Evolutionary conservation across 257 asterid genomes (phyloP).

Genomic region (Vinca minor): DNA sequence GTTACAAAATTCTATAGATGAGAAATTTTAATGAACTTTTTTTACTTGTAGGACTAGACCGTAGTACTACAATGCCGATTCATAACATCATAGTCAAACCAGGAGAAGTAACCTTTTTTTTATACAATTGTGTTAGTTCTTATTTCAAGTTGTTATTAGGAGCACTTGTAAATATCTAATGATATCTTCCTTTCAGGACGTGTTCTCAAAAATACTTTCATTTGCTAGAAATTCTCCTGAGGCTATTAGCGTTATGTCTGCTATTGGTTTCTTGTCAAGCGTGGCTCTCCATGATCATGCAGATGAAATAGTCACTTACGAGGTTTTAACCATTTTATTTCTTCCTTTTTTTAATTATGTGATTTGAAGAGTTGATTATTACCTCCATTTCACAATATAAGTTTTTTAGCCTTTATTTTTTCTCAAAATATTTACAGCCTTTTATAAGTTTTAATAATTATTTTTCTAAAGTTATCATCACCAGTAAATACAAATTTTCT

Average conservation of each 20-base stretch:
- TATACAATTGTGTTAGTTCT: too few species aligned
- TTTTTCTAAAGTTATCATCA: too few species aligned
- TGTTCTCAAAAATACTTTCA: constrained; percentile 47
- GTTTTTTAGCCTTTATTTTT: constrained; percentile 7
- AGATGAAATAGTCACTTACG: constrained; percentile 58
- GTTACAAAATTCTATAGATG: too few species aligned
- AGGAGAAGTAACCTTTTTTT: not conserved
- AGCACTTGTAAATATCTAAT: not conserved
- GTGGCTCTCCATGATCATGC: constrained; percentile 51
- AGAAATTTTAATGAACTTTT: not conserved
- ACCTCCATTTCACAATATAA: too few species aligned
- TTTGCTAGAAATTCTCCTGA: constrained; percentile 51
- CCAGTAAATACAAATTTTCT: too few species aligned
- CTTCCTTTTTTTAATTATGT: too few species aligned
- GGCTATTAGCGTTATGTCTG: constrained; percentile 49
- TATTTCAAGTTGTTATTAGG: too few species aligned
- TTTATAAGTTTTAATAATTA: too few species aligned
- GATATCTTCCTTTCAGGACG: constrained; percentile 38
- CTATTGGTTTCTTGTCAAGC: constrained; percentile 46
- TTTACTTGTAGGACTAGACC: not conserved
- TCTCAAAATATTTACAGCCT: too few species aligned
- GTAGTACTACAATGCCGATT: not conserved
- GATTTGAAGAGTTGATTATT: not conserved
- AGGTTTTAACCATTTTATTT: constrained; percentile 28
- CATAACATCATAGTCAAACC: too few species aligned